These are phyloP conservation scores for Elymus sibiricus DNA, from an alignment of 176 grass and related monocot species.

Conservation along the genomic window DNA sequence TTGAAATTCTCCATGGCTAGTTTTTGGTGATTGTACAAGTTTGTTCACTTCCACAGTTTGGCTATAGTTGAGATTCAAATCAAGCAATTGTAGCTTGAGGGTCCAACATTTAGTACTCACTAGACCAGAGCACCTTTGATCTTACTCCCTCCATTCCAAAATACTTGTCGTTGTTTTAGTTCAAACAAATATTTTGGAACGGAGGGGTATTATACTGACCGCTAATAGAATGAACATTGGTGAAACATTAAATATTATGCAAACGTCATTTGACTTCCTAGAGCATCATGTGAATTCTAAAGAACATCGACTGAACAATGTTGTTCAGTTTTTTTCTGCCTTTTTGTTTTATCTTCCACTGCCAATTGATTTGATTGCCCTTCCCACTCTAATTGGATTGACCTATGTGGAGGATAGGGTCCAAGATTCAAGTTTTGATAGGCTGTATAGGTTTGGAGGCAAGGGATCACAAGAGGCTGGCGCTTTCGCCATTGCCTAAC, in stretches of 20 bases:
- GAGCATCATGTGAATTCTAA: constrained; percentile 6
- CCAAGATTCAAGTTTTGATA: not conserved
- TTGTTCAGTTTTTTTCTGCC: not conserved
- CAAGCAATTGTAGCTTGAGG: not conserved
- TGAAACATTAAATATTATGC: not conserved
- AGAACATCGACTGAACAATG: not conserved
- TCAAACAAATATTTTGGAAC: too few species aligned
- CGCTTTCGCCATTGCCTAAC: not conserved
- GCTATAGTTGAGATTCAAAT: not conserved
- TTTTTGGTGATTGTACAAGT: not conserved
- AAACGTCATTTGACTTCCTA: not conserved
- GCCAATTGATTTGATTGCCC: not conserved
- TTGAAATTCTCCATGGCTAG: not conserved
- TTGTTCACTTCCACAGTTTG: not conserved
- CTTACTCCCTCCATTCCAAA: not conserved
- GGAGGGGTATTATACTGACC: not conserved
- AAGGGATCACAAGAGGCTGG: not conserved
- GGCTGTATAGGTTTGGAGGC: not conserved
- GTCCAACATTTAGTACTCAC: not conserved
- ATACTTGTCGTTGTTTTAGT: too few species aligned
- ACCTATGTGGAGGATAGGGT: not conserved
- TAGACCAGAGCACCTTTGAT: not conserved
- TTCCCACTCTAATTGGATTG: not conserved
- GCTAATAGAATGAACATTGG: not conserved
- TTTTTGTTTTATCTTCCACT: not conserved